Evolutionary conservation across 2,329 filamentous ascomycete species (phyloP).

Genomic region (Neophaeococcomyces mojaviensis): DNA sequence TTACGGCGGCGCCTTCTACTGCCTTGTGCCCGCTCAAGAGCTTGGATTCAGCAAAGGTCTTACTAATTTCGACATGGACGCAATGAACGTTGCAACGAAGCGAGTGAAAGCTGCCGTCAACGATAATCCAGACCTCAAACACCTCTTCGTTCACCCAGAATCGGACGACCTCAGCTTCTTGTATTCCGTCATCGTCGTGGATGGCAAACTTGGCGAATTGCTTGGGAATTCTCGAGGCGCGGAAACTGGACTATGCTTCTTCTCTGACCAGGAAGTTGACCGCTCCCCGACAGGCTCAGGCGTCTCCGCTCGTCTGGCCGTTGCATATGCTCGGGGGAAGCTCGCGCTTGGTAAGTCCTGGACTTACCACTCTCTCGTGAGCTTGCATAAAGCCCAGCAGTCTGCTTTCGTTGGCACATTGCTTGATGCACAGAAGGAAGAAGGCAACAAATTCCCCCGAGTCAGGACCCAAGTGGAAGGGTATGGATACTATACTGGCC

Average conservation of each 20-base stretch:
- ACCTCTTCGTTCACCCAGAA: constrained; percentile 27
- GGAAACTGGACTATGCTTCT: constrained; percentile 40
- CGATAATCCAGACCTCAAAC: constrained; percentile 13
- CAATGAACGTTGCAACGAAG: constrained; percentile 28
- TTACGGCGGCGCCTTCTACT: constrained; percentile 42
- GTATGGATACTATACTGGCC: constrained; percentile 28
- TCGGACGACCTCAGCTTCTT: constrained; percentile 30
- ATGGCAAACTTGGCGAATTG: constrained; percentile 20
- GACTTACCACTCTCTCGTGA: constrained; percentile 33
- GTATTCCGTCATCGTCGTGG: constrained; percentile 37
- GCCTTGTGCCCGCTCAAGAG: constrained; percentile 30
- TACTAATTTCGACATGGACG: constrained; percentile 24
- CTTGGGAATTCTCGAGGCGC: constrained; percentile 21
- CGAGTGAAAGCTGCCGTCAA: constrained; percentile 29
- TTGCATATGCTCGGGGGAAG: constrained; percentile 28
- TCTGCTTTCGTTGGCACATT: constrained; percentile 25
- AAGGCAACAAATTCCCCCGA: constrained; percentile 2
- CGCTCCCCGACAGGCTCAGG: constrained; percentile 34
- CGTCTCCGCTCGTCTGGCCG: constrained; percentile 32
- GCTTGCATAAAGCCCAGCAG: constrained; percentile 22
- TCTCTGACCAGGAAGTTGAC: constrained; percentile 43
- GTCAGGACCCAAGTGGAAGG: constrained; percentile 29
- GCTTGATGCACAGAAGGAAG: constrained; percentile 12
- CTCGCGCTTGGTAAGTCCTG: constrained; percentile 23
- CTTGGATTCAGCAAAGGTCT: constrained; percentile 32